phyloP scores from a whole-genome alignment of 2,329 filamentous ascomycete species.

The Trichophyton rubrum region DNA sequence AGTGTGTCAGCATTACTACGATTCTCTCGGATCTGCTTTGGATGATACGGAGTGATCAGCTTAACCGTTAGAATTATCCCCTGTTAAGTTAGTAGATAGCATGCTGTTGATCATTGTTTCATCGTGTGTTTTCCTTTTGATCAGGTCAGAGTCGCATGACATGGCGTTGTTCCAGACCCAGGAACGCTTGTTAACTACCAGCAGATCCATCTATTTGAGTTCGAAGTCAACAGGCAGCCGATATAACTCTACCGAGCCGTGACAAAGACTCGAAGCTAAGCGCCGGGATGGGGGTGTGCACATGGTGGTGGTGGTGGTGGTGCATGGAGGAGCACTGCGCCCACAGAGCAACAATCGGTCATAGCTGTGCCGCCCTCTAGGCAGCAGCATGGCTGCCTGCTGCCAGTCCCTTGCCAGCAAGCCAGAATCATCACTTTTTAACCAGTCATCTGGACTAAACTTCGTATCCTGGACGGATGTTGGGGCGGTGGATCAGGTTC shows the following conservation, averaged over 20 bases:
- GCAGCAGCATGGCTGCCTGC: background rate
- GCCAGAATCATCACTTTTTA: background rate
- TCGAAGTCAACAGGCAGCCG: background rate
- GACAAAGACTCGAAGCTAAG: background rate
- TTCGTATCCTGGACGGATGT: background rate
- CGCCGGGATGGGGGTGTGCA: background rate
- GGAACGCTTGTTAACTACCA: background rate
- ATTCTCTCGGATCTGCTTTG: background rate
- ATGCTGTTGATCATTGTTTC: background rate
- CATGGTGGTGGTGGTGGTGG: background rate
- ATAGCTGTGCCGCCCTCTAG: background rate
- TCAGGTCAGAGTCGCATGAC: background rate
- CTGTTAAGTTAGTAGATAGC: too few relatives aligned
- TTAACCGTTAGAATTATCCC: too few relatives aligned
- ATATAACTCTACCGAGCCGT: background rate
- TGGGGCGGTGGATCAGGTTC: slow-evolving; percentile 1
- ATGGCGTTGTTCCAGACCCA: background rate
- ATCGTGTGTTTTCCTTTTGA: background rate
- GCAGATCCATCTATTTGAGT: slow-evolving; percentile 1
- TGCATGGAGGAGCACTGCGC: background rate
- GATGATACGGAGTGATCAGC: background rate
- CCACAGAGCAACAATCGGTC: background rate
- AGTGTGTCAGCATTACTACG: background rate
- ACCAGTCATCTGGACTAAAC: background rate
- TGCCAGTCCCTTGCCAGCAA: background rate